phyloP scores from a whole-genome alignment of 768 basidiomycete genomes.

The Phylloporus sp. region DNA sequence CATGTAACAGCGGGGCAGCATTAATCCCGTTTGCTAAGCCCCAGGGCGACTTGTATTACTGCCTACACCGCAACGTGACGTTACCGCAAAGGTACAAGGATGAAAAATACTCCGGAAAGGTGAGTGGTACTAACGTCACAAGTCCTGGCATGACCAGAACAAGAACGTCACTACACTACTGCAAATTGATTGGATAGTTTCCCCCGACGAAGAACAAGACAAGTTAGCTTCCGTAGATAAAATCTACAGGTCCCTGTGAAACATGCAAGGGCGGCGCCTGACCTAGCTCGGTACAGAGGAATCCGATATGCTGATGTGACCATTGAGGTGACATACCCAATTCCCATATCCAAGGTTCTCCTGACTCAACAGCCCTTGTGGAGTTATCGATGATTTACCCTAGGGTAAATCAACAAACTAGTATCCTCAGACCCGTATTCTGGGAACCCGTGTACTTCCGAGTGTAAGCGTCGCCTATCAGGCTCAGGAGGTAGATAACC shows the following conservation, averaged over 20 bases:
- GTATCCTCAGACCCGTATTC: not conserved
- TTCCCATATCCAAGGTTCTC: not conserved
- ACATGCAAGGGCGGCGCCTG: no score
- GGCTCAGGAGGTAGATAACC: not conserved
- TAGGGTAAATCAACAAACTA: not conserved
- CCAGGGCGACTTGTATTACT: not conserved
- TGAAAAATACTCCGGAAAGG: not conserved
- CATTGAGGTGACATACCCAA: not conserved
- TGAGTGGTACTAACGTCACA: not conserved
- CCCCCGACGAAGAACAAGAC: not conserved
- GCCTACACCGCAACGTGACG: not conserved
- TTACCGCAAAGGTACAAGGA: not conserved
- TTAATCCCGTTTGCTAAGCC: not conserved
- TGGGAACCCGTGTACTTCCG: not conserved
- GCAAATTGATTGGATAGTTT: no score
- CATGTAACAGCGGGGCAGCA: slow-evolving; percentile 2
- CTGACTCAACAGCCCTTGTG: not conserved
- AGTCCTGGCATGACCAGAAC: not conserved
- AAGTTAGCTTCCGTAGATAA: not conserved
- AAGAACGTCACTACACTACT: not conserved
- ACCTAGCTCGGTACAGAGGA: no score
- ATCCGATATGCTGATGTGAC: not conserved
- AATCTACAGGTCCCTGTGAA: not conserved
- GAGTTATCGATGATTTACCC: not conserved
- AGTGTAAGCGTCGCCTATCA: not conserved